These are phyloP conservation scores for Barnettozyma pratensis DNA, from an alignment of 805 yeast genomes.

Conservation along the genomic window DNA sequence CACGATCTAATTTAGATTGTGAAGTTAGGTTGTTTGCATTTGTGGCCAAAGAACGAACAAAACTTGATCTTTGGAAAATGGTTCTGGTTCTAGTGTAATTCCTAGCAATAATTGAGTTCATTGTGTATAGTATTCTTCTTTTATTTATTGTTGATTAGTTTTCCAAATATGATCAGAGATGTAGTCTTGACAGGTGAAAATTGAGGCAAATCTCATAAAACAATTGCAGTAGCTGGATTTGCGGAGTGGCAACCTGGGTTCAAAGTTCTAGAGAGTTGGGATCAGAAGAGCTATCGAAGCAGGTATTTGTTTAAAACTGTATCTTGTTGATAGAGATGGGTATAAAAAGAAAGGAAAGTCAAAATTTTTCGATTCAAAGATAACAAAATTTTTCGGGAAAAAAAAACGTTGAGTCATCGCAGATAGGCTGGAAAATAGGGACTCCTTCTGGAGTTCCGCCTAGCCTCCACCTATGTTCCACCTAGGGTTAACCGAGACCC, in stretches of 20 bases:
- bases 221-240: neutral
- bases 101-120: conserved; percentile 25
- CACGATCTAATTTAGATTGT: conserved; percentile 52
- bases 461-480: neutral
- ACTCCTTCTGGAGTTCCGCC: neutral
- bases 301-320: neutral
- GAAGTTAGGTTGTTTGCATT: conserved; percentile 22
- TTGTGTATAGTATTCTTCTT: conserved; percentile 9
- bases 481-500: neutral
- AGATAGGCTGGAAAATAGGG: no score
- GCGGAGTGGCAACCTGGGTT: no score
- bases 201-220: conserved; percentile 25
- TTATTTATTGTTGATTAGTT: conserved; percentile 31
- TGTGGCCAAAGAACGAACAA: conserved; percentile 24
- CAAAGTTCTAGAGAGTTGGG: neutral
- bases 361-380: neutral
- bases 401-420: neutral
- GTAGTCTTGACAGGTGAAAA: conserved; percentile 42
- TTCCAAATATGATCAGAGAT: conserved; percentile 50
- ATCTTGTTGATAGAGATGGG: neutral
- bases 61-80: conserved; percentile 25
- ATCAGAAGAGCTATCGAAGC: neutral
- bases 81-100: conserved; percentile 17
- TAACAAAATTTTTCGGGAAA: neutral
- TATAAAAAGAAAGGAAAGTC: neutral